phyloP scores from a whole-genome alignment of 129 eudicot genomes.

The sunflower (Helianthus annuus) region DNA sequence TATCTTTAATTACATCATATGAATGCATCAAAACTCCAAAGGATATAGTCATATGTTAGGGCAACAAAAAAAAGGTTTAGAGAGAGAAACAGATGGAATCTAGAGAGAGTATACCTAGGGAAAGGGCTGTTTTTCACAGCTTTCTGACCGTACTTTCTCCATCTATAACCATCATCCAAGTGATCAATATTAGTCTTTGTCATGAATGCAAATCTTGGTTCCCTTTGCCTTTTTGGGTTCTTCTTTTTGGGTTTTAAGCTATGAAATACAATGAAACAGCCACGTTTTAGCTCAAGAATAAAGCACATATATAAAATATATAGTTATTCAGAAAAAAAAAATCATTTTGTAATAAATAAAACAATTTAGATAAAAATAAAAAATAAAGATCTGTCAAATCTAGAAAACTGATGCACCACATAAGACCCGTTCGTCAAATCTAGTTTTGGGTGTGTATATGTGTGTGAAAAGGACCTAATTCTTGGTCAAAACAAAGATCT shows the following conservation, averaged over 20 bases:
- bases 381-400: constrained; percentile 35
- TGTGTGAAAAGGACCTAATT: constrained; percentile 24
- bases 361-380: constrained; percentile 20
- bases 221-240: constrained; percentile 75
- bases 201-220: constrained; percentile 96
- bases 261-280: constrained; percentile 17
- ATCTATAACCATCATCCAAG: constrained; percentile 95
- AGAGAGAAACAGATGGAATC: constrained; percentile 31
- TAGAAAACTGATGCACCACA: constrained; percentile 17
- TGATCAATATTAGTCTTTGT: constrained; percentile 96
- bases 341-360: constrained; percentile 23
- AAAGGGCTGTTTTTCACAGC: constrained; percentile 99
- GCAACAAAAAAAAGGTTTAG: constrained; percentile 8
- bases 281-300: constrained; percentile 18
- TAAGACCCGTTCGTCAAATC: constrained; percentile 40
- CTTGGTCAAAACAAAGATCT: constrained; percentile 31
- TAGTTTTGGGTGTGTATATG: constrained; percentile 15
- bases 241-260: constrained; percentile 79
- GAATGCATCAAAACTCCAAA: constrained; percentile 20
- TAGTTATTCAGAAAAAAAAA: not conserved
- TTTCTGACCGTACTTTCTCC: constrained; percentile 99
- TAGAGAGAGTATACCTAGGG: constrained; percentile 68
- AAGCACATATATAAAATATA: constrained; percentile 4
- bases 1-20: not conserved
- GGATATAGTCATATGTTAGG: constrained; percentile 5